Evolutionary conservation across 345 rosid genomes (phyloP).

Genomic region (Eucalyptus rudis): DNA sequence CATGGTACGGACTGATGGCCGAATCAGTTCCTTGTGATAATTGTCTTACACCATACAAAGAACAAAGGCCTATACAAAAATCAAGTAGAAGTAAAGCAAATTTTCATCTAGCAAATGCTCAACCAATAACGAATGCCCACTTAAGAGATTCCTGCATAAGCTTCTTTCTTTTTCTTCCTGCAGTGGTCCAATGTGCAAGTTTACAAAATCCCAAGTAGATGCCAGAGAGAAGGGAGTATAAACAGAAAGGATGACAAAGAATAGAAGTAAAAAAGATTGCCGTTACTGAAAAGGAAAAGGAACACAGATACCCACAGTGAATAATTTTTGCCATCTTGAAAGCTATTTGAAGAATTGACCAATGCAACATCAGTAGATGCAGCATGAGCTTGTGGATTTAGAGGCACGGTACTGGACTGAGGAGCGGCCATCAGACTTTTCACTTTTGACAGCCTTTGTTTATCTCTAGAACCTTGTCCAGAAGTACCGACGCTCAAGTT

Average conservation of each 20-base stretch:
- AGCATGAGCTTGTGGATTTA: constrained; percentile 8
- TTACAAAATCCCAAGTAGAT: not conserved
- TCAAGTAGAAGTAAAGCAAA: not conserved
- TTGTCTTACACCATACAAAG: not conserved
- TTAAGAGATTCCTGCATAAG: not conserved
- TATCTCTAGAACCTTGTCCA: constrained; percentile 47
- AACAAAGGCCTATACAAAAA: not conserved
- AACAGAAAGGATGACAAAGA: not conserved
- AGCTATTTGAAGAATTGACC: constrained; percentile 9
- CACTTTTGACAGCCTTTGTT: constrained; percentile 26
- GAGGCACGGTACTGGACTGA: constrained; percentile 10
- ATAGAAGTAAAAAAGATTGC: not conserved
- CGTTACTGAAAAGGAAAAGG: not conserved
- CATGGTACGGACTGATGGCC: not conserved
- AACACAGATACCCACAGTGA: constrained; percentile 2
- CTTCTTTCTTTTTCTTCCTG: not conserved
- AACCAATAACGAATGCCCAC: not conserved
- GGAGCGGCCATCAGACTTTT: constrained; percentile 4
- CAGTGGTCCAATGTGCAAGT: not conserved
- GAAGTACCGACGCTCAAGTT: constrained; percentile 37
- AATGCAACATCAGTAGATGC: constrained; percentile 11
- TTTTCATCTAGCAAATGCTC: not conserved
- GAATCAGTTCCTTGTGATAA: not conserved
- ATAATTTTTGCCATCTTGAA: constrained; percentile 22
- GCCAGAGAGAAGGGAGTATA: not conserved